These are phyloP conservation scores for Phytophthora meadii DNA, from an alignment of 352 stramenopile genomes.

Conservation along the genomic window DNA sequence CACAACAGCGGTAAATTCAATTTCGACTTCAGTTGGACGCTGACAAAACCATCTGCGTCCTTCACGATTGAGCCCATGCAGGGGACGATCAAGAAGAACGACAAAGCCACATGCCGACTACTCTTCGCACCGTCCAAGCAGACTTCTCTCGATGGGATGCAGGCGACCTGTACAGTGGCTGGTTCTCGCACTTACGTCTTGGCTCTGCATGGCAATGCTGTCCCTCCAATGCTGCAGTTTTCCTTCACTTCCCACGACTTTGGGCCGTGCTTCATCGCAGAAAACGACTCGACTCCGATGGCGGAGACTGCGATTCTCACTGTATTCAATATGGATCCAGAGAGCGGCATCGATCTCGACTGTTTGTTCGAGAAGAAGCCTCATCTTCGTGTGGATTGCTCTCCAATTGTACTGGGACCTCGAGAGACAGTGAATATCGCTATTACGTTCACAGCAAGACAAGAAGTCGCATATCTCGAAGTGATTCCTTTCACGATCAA, in stretches of 20 bases:
- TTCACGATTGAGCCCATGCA: slow-evolving; percentile 75
- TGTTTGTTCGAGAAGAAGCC: slow-evolving; percentile 91
- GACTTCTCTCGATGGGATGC: slow-evolving; percentile 70
- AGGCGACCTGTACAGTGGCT: slow-evolving; percentile 86
- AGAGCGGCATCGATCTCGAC: slow-evolving; percentile 85
- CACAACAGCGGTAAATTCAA: slow-evolving; percentile 95
- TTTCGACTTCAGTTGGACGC: slow-evolving; percentile 93
- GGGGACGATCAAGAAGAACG: slow-evolving; percentile 90
- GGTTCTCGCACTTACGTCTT: slow-evolving; percentile 87
- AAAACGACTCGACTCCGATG: slow-evolving; percentile 62
- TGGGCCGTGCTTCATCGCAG: slow-evolving; percentile 92
- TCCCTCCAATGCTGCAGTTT: slow-evolving; percentile 89
- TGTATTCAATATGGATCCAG: slow-evolving; percentile 90
- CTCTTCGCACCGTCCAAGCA: slow-evolving; percentile 83
- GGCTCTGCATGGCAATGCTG: slow-evolving; percentile 71
- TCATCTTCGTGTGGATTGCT: slow-evolving; percentile 85
- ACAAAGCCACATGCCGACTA: slow-evolving; percentile 78
- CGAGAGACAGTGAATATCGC: slow-evolving; percentile 79
- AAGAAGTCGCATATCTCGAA: slow-evolving; percentile 86
- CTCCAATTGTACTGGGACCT: slow-evolving; percentile 83
- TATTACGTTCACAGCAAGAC: slow-evolving; percentile 88
- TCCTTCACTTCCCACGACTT: slow-evolving; percentile 93
- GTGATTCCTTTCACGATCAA: slow-evolving; percentile 93
- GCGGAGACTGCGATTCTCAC: slow-evolving; percentile 64
- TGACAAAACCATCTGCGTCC: slow-evolving; percentile 44